Base-by-base conservation (phyloP, 139 green algal species). In the Eudorina sp. region DNA sequence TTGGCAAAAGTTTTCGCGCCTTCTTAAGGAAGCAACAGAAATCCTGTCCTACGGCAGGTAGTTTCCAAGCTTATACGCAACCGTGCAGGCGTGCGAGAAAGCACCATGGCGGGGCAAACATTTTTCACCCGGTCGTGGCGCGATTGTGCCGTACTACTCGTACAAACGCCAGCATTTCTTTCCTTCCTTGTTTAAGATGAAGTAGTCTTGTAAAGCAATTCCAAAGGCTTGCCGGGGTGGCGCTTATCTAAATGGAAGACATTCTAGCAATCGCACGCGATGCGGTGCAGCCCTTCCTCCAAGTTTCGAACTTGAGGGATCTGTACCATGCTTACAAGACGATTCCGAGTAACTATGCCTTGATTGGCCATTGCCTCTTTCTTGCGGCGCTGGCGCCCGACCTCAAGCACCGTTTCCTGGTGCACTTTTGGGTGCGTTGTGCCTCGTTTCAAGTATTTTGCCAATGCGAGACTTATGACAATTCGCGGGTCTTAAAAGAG, bases 341-440 rank as follows among this genome's bases (percentile, higher is more conserved):
- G 25, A 31, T 88, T 9, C 83, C 83, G 1, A 34, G 16, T 3
- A 25, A 58, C 3, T 80, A 78, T 64, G 81, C 64, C 6, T 48
- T 87, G 38, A 38, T 38, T 25, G 83, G 68, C 14, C 83, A 88
- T 40, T 88, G 83, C 48, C 31, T 88, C 11, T 88, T 82, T 19
- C 31, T 45, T 45, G 68, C 48, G 2, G 64, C 68, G 3, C 31
- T 88, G 48, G 68, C 68, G 25, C 66, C 66, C 16, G 83, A 88
- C 18, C 73, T 88, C 83, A 72, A 72, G 68, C 51, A 81, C 3
- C 23, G 38, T 34, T 88, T 82, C 48, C 40, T 88, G 48, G 25
- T 88, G 48, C 83, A 88, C 83, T 88, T 88, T 40, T 81, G 68
- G 83, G 83, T 81, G 13, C 31, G 83, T 82, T 55, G 19, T 72